Base-by-base conservation (phyloP, 2,329 filamentous ascomycete genomes). In the Diaporthe sp. region DNA sequence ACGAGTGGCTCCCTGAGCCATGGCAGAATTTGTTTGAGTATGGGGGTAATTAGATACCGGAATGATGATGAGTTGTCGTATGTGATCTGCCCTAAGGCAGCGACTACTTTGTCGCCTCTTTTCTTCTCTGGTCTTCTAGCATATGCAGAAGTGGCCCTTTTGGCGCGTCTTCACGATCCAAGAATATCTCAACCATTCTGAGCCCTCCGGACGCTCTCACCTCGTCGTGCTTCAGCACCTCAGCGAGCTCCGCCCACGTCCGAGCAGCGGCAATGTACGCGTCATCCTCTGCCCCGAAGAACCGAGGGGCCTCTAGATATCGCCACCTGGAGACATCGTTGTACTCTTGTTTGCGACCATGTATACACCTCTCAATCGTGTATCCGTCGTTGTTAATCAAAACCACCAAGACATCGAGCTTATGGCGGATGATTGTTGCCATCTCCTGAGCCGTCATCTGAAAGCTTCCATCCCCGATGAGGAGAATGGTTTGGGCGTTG, bases 371-470 rank as follows among this genome's bases (percentile, higher is more conserved):
- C 82, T 92, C 90, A 67, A 91, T 90, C 0, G 90, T 90, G 78
- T 92, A 92, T 0, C 90, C 90, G 39, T 88, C 85, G 73, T 92
- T 92, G 79, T 91, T 91, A 78, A 92, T 87, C 12, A 92, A 79
- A 76, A 92, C 86, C 28, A 88, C 82, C 4, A 86, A 83, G 4
- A 88, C 85, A 51, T 89, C 84, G 31, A 90, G 84, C 4, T 86
- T 84, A 73, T 89, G 84, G 22, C 85, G 84, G 78, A 94, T 90
- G 79, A 93, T 93, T 2, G 90, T 92, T 15, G 89, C 88, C 4
- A 94, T 84, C 77, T 93, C 92, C 80, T 94, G 92, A 0, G 88
- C 91, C 0, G 92, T 94, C 84, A 94, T 89, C 77, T 93, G 89
- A 75, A 94, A 88, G 77, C 90, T 92, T 4, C 92, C 92, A 71